Conservation (phyloP, 768 basidiomycete genomes). For the Phallus indusiatus region DNA sequence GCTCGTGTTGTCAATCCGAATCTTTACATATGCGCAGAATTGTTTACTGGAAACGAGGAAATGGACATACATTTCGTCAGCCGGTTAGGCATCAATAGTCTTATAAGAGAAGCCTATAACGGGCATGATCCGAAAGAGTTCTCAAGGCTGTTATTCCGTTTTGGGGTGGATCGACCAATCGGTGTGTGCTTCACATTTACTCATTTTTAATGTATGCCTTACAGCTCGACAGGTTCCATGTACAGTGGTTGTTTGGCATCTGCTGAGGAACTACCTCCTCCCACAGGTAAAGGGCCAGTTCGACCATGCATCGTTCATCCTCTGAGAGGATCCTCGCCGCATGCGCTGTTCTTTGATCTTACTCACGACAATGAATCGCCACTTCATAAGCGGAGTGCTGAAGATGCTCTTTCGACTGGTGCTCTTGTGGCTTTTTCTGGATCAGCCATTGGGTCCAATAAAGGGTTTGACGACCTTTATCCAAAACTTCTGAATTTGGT, state of each 20-base stretch:
- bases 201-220: background rate
- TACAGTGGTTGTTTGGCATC: conserved; percentile 76
- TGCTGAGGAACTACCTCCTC: conserved; percentile 67
- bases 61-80: conserved; percentile 90
- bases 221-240: conserved; percentile 65
- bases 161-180: conserved; percentile 89
- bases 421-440: conserved; percentile 87
- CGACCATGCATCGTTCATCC: conserved; percentile 68
- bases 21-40: conserved; percentile 93
- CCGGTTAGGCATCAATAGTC: conserved; percentile 84
- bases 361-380: conserved; percentile 98
- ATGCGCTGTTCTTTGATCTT: conserved; percentile 89
- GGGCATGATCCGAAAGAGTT: conserved; percentile 84
- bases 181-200: conserved; percentile 36
- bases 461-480: conserved; percentile 96
- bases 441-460: conserved; percentile 85
- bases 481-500: conserved; percentile 91
- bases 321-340: conserved; percentile 78
- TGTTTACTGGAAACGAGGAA: conserved; percentile 93
- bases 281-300: conserved; percentile 72
- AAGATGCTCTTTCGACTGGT: conserved; percentile 91
- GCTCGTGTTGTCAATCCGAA: conserved; percentile 84
- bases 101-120: conserved; percentile 94
- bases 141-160: conserved; percentile 78
- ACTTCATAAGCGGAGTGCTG: conserved; percentile 80